phyloP scores from a whole-genome alignment of 768 basidiomycete species.

The Suillus lakei region DNA sequence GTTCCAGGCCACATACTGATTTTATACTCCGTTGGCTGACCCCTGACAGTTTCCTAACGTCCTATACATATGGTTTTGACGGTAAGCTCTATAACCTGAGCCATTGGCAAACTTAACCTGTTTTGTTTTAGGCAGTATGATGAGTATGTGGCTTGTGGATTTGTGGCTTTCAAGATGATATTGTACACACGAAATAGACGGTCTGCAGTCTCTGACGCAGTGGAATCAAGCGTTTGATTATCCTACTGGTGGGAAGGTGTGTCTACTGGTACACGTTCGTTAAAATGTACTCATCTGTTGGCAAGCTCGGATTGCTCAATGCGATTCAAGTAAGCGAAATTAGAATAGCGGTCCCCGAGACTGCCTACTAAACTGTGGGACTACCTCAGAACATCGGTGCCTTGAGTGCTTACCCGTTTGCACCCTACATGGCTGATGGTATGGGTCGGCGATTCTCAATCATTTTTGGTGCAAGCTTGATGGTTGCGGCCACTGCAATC shows the following conservation, averaged over 20 bases:
- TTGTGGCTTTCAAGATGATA: background rate
- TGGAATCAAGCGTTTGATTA: constrained; percentile 40
- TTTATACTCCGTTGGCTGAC: constrained; percentile 2
- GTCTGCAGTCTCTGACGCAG: constrained; percentile 41
- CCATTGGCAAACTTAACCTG: background rate
- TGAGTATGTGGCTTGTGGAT: constrained; percentile 40
- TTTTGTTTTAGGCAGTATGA: constrained; percentile 38
- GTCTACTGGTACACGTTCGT: background rate
- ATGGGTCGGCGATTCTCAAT: constrained; percentile 45
- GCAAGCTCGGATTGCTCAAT: constrained; percentile 41
- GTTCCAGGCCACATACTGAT: constrained; percentile 22
- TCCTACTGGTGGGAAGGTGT: constrained; percentile 35
- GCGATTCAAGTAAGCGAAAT: constrained; percentile 38
- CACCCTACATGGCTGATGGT: constrained; percentile 46
- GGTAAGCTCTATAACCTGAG: constrained; percentile 18
- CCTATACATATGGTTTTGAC: constrained; percentile 44
- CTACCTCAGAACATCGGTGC: constrained; percentile 43
- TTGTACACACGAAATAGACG: constrained; percentile 27
- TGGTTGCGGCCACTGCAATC: constrained; percentile 44
- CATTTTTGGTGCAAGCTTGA: constrained; percentile 44
- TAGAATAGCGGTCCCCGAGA: constrained; percentile 14
- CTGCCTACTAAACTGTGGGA: background rate
- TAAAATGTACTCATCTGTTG: background rate
- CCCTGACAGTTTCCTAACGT: constrained; percentile 37
- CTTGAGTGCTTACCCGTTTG: constrained; percentile 42